These are phyloP conservation scores for Oryza meridionalis DNA, from an alignment of 176 grass and related monocot genomes.

Conservation along the genomic window DNA sequence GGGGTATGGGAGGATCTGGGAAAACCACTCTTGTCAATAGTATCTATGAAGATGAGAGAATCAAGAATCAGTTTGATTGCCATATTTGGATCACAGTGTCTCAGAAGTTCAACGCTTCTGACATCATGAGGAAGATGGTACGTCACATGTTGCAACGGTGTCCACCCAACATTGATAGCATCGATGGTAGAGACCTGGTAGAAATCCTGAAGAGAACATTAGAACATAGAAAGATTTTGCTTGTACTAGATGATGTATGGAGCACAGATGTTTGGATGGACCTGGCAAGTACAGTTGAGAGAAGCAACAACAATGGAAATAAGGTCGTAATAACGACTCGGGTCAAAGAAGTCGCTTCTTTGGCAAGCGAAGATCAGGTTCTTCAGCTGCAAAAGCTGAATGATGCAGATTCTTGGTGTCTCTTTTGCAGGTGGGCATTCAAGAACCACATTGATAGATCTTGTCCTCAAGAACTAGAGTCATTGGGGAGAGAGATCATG, in stretches of 20 bases:
- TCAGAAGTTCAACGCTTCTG: not conserved
- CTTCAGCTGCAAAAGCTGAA: constrained; percentile 30
- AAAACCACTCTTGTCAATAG: constrained; percentile 21
- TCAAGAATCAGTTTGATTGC: constrained; percentile 31
- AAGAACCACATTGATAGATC: not conserved
- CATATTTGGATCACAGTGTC: constrained; percentile 31
- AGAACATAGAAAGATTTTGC: constrained; percentile 25
- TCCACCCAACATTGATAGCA: constrained; percentile 4
- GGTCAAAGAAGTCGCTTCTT: constrained; percentile 24
- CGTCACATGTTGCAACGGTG: not conserved
- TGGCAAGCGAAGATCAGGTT: constrained; percentile 25
- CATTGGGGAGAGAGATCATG: constrained; percentile 20
- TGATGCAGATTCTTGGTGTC: not conserved
- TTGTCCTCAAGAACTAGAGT: constrained; percentile 34
- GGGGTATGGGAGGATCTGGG: constrained; percentile 30
- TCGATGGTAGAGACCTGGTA: not conserved
- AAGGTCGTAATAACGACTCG: constrained; percentile 22
- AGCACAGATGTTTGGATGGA: constrained; percentile 31
- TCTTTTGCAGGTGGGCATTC: constrained; percentile 40
- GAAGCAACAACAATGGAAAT: constrained; percentile 12
- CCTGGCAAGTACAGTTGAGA: not conserved
- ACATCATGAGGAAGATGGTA: constrained; percentile 9
- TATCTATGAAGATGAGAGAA: constrained; percentile 9
- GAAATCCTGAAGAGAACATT: constrained; percentile 8
- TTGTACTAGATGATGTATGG: constrained; percentile 37